Evolutionary conservation across 208 protist species (phyloP), one percentile per base, ranked within the genome.

Genomic region (Leishmania guyanensis): DNA sequence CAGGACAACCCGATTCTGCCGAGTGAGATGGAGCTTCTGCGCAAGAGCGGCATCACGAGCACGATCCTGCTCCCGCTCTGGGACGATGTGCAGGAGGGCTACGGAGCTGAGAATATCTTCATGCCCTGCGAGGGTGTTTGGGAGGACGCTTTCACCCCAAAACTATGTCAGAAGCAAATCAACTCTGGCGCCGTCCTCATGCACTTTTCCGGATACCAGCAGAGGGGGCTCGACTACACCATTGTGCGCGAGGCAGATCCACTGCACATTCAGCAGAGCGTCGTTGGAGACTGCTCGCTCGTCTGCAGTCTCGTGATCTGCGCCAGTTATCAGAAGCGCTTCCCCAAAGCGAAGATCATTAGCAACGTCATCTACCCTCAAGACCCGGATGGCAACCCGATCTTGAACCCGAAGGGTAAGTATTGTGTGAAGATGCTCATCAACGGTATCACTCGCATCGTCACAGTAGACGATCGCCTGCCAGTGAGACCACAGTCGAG

Each of bases 401-500:
- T 98, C 16, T 60, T 96, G 26, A 97, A 94, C 83, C 91, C 92
- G 1, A 95, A 92, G 80, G 96, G 96, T 26, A 96, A 96, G 82
- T 97, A 98, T 81, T 93, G 88, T 81, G 90, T 98, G 9, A 97
- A 97, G 83, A 95, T 98, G 92, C 88, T 98, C n/a, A 87, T 98
- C 79, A 98, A 98, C 82, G 96, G 96, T 72, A 93, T 94, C 39
- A 96, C 92, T 26, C 92, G 96, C 36, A 89, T 97, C 72, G 92
- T 98, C 62, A 92, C 91, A 26, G 89, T 98, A 33, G 96, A 98
- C 83, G 96, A 98, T 79, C 88, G 93, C 26, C 89, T 98, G 58
- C 93, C 94, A 14, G 87, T 89, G 51, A 84, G 88, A 43, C 90
- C 88, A 4, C 72, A 77, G 43, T 91, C 84, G 6, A 62, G 73